Base-by-base conservation (phyloP, 495 filamentous ascomycete genomes). In the Neurospora cerealis region DNA sequence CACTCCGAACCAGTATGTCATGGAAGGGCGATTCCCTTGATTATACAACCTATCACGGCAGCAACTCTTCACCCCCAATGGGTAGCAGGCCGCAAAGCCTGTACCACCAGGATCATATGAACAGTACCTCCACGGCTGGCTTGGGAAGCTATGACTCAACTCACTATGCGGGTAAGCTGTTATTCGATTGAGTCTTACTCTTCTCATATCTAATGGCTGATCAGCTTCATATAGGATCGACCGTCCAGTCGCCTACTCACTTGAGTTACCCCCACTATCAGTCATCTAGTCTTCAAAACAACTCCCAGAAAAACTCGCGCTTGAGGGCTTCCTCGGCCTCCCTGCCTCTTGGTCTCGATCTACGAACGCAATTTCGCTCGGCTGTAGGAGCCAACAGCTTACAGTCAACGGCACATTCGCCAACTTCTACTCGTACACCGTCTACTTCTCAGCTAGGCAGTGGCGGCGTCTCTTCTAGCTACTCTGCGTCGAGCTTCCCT, bases 21-120 rank as follows among this genome's bases (percentile, higher is more conserved):
- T 91, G 89, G 86, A 89, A 89, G 77, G 87, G 85, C 24, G 86
- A 88, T 74, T 83, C 87, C 0, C 83, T 89, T 54, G 88, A 89
- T 69, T 89, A 89, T 75, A 83, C 80, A 10, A 83, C 81, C 1
- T 86, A 86, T 73, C 80, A 85, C 28, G 75, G 73, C 17, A 81
- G 82, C 17, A 80, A 79, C 48, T 77, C 79, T 21, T 87, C 85
- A 72, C 83, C 86, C 9, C 83, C 83, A 66, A 81, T 87, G 60
- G 80, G 77, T 28, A 80, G 80, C 38, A 78, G 86, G 71, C 86
- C 84, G 73, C 69, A 83, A 73, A 70, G 83, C 72, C 70, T 77
- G 76, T 77, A 81, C 76, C 73, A 83, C 76, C 77, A 80, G 11
- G 76, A 80, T 71, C 77, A 76, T 42, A 77, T 79, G 73, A 60